phyloP scores from a whole-genome alignment of 192 early-diverging fungal genomes.

The Chytriomyces sp. region DNA sequence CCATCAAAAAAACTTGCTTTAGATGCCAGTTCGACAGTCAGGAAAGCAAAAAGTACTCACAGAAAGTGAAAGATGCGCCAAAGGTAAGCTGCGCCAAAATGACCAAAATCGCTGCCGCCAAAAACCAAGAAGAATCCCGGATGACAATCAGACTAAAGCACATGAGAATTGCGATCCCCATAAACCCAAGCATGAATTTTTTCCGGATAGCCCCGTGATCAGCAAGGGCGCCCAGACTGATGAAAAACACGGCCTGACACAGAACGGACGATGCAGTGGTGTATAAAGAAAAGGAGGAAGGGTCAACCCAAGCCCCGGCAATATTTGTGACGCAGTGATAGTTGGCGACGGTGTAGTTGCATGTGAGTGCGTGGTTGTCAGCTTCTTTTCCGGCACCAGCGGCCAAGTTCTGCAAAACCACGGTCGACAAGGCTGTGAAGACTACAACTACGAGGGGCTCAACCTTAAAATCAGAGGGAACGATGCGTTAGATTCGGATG shows the following conservation, averaged over 20 bases:
- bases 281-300: constrained; percentile 31
- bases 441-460: constrained; percentile 21
- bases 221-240: constrained; percentile 42
- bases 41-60: no score
- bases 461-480: no score
- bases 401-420: constrained; percentile 30
- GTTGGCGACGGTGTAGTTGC: constrained; percentile 27
- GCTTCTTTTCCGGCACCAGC: constrained; percentile 31
- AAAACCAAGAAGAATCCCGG: constrained; percentile 20
- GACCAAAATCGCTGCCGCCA: not conserved
- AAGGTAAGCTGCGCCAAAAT: constrained; percentile 17
- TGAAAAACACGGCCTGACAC: constrained; percentile 40
- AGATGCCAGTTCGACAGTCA: no score
- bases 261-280: constrained; percentile 40
- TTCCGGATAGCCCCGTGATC: constrained; percentile 40
- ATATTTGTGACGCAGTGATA: constrained; percentile 30
- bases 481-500: no score
- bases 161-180: constrained; percentile 1
- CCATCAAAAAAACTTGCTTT: no score
- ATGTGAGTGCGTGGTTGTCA: constrained; percentile 8
- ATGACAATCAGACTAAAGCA: constrained; percentile 16
- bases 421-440: constrained; percentile 25
- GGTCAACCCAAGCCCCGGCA: constrained; percentile 28
- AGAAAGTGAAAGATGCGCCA: constrained; percentile 23
- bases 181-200: constrained; percentile 36